phyloP scores from a whole-genome alignment of 345 rosid genomes.

The Populus ilicifolia region DNA sequence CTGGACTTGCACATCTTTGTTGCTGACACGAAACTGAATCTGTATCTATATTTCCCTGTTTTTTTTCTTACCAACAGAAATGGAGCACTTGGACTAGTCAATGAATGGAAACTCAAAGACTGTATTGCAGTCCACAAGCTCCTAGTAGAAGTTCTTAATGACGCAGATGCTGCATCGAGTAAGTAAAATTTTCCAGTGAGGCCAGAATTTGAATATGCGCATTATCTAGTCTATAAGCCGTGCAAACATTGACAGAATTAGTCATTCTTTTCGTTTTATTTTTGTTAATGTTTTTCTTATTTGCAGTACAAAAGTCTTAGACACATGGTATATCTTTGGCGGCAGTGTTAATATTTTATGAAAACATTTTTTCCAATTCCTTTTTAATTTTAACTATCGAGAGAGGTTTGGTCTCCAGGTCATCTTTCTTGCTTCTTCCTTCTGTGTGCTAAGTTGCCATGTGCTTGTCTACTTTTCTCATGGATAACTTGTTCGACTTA shows the following conservation, averaged over 20 bases:
- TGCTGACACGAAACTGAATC: not conserved
- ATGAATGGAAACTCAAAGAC: constrained; percentile 82
- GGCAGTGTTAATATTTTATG: not conserved
- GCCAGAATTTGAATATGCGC: not conserved
- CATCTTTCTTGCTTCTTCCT: not conserved
- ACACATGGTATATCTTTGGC: not conserved
- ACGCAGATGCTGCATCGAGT: constrained; percentile 75
- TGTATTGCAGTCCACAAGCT: constrained; percentile 73
- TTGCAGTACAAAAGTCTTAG: not conserved
- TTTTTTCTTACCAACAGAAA: constrained; percentile 28
- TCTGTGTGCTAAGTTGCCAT: not conserved
- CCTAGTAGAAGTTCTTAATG: constrained; percentile 44
- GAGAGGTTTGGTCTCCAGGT: not conserved
- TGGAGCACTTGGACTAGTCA: constrained; percentile 59
- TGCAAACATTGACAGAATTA: not conserved
- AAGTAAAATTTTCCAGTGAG: constrained; percentile 29
- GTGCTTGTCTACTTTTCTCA: not conserved
- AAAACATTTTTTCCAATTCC: not conserved
- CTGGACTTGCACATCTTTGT: not conserved
- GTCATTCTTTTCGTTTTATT: not conserved
- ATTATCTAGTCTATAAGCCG: not conserved
- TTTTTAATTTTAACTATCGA: not conserved
- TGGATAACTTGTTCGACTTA: not conserved
- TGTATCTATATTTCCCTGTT: not conserved
- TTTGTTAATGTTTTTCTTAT: not conserved